A percentile compares a stretch with the other conserved stretches of the same genome.
phyloP scores from a whole-genome alignment of 2,329 filamentous ascomycete species.

The Trichoderma simmonsii region DNA sequence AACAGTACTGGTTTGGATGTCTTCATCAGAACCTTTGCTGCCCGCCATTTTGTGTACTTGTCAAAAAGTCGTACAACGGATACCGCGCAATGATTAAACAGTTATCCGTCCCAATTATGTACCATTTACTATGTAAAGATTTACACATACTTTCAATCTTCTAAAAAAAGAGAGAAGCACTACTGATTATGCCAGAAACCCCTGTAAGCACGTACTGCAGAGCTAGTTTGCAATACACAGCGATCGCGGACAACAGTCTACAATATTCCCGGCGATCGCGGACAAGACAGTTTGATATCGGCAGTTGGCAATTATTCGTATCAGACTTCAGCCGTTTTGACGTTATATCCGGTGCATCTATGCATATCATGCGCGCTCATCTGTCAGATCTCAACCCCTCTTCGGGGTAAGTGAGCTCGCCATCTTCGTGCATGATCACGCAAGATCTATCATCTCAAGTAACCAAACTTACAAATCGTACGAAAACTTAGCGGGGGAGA shows the following conservation, averaged over 20 bases:
- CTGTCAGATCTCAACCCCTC: not conserved
- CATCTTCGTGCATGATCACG: constrained; percentile 29
- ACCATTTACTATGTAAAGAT: not conserved
- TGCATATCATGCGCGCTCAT: not conserved
- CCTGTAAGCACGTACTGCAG: not conserved
- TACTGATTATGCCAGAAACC: not conserved
- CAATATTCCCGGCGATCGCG: not conserved
- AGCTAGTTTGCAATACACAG: not conserved
- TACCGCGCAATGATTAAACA: not conserved
- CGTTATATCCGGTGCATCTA: not conserved
- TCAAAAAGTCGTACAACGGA: not conserved
- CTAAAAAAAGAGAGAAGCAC: not conserved
- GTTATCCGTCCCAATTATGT: too few relatives aligned
- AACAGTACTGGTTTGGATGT: not conserved
- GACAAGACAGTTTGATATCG: not conserved
- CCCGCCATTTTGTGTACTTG: not conserved
- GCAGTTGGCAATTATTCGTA: not conserved
- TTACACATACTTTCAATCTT: not conserved
- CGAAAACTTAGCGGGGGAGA: rapidly evolving
- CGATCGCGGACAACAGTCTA: not conserved
- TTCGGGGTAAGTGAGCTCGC: constrained; percentile 25
- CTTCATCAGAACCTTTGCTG: not conserved
- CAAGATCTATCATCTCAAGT: not conserved
- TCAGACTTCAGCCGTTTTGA: not conserved
- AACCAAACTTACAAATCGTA: not conserved